Conservation (phyloP, 1,284 basidiomycete genomes). For the Sutorius eximius region DNA sequence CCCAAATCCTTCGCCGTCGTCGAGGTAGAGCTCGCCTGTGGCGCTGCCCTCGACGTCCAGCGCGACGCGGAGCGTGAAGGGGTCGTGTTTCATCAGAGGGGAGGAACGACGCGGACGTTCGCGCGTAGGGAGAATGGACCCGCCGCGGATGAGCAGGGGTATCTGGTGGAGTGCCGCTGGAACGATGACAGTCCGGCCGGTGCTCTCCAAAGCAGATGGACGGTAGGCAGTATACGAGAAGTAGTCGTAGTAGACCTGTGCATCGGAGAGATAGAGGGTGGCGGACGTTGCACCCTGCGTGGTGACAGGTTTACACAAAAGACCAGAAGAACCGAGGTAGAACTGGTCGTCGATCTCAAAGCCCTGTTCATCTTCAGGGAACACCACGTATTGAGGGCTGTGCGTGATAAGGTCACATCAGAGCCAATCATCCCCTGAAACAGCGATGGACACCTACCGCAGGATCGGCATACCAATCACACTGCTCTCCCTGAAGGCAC, state of each 20-base stretch:
- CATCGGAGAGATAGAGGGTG: constrained; percentile 85
- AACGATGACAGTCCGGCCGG: constrained; percentile 55
- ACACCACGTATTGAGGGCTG: constrained; percentile 91
- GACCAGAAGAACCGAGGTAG: constrained; percentile 85
- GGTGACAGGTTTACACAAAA: constrained; percentile 92
- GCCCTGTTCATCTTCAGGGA: constrained; percentile 84
- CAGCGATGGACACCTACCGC: constrained; percentile 47
- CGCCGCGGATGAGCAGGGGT: constrained; percentile 90
- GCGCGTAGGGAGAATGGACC: constrained; percentile 84
- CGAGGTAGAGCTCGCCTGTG: constrained; percentile 87
- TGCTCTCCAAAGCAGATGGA: constrained; percentile 9
- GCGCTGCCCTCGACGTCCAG: constrained; percentile 69
- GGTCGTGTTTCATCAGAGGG: constrained; percentile 87
- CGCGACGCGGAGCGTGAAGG: constrained; percentile 89
- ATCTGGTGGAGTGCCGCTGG: constrained; percentile 77
- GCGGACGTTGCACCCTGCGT: constrained; percentile 70
- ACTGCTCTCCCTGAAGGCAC: constrained; percentile 87
- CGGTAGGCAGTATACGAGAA: constrained; percentile 52
- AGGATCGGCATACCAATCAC: constrained; percentile 79
- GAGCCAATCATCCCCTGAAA: neutral
- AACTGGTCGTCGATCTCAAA: constrained; percentile 94
- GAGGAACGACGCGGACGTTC: constrained; percentile 87
- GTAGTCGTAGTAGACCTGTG: constrained; percentile 96
- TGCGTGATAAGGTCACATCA: constrained; percentile 1
- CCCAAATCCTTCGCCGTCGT: constrained; percentile 88